Base-by-base conservation (phyloP, 2,329 filamentous ascomycete genomes). In the Truncatella angustata region DNA sequence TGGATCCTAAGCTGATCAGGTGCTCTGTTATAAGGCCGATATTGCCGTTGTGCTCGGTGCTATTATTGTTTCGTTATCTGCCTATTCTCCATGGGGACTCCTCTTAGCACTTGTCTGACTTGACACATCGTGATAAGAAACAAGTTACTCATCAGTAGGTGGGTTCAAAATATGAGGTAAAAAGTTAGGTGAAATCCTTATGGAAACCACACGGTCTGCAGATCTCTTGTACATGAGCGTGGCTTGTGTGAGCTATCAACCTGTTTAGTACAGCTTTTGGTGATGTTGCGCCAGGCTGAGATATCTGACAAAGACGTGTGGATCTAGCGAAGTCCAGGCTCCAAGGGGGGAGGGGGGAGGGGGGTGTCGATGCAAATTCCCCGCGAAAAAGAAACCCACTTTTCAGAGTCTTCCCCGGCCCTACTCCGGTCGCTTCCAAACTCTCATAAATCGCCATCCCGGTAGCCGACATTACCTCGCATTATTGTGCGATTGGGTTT, bases 371-470 rank as follows among this genome's bases (percentile, higher is more conserved):
- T 16, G 43, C 24, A 28, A 35, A 35, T 46, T 46, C 49, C 49
- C 30, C 40, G 49, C 43, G 40, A 51, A 51, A 52, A 34, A 44
- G 18, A 52, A 35, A 52, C 50, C 52, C 55, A 51, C 40, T 56
- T 42, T 49, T 45, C 51, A 56, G 20, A n/a, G 32, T 54, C 30
- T 36, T 44, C 49, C 32, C 54, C 64, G 64, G 64, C 62, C 58
- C 60, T 66, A 58, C 62, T 64, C 59, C 64, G 64, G 64, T 54
- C 55, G 49, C 58, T 45, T n/a, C 6, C 5, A 47, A 34, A 34
- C 44, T 63, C 53, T 60, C 54, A 18, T 12, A 16, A 10, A 21
- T 40, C 28, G 28, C 7, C 28, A 7, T 32, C 28, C 28, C 28
- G 7, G 28, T 14, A 7, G 28, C 28, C 14, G 28, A 7, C 28